Base-by-base conservation (phyloP, 2,329 filamentous ascomycete species). In the Cladophialophora chaetospira region DNA sequence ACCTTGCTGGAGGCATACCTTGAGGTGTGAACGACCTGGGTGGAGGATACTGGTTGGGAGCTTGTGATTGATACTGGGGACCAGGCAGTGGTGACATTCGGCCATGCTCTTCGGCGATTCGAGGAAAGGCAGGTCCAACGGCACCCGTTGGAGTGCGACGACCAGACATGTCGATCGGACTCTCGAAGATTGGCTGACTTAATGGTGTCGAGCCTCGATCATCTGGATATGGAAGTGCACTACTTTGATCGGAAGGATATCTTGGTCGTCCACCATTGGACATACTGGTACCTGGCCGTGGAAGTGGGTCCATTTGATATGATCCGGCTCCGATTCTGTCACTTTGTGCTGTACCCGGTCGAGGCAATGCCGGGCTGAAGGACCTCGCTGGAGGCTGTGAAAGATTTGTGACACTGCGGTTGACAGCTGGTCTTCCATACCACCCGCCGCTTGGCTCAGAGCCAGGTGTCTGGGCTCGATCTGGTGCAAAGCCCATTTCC, bases 401-500 rank as follows among this genome's bases (percentile, higher is more conserved):
- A 8, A 69, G 33, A 38, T 65, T 66, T 8, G 64, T 66, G 43
- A 63, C 51, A 25, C 55, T 64, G 33, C 65, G 51, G 31, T 57
- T 59, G 9, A 57, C 49, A 13, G 47, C 38, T 21, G 61, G 58
- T 25, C 57, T 60, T 13, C 52, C 52, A 11, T 49, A 58, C 60
- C 62, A 33, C 65, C 66, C 11, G 56, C 58, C 49, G 67, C 46
- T 70, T 5, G 68, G 63, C 45, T 67, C 67, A 4, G 66, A 67
- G 5, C 19, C 55, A 11, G 57, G 58, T 3, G 59, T 59, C 29
- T 58, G 63, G 15, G 53, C 31, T 44, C 64, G 63, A 53, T 64
- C 61, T 40, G 66, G 58, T 15, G 51, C 53, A 49, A 79, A 80
- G 17, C 84, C 85, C 82, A 88, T 87, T 5, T 80, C 78, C 28